Conservation (phyloP, 2,329 filamentous ascomycete genomes). For the Immersiporthe knoxdaviesiana region DNA sequence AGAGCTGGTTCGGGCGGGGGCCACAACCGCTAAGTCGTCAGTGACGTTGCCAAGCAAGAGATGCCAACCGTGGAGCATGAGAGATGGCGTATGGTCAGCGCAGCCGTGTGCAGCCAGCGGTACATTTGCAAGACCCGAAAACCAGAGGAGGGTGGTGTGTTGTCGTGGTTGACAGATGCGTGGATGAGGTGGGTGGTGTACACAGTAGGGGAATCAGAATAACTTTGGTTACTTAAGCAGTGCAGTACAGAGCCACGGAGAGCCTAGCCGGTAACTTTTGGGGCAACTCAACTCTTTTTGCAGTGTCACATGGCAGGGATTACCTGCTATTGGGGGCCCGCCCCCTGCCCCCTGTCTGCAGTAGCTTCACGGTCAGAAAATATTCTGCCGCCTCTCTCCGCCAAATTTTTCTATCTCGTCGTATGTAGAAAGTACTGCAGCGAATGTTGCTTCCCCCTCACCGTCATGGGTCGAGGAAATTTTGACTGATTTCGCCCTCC, state of each 20-base stretch:
- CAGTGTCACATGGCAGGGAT: neutral
- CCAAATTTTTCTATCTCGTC: constrained; percentile 23
- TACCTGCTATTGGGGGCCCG: neutral
- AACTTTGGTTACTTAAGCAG: neutral
- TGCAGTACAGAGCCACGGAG: neutral
- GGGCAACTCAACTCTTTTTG: neutral
- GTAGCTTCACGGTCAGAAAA: neutral
- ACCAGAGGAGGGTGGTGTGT: neutral
- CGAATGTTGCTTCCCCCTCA: neutral
- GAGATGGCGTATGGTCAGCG: neutral
- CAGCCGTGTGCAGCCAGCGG: neutral
- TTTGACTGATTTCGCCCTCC: constrained; percentile 11
- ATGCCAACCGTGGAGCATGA: neutral
- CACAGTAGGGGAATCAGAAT: neutral
- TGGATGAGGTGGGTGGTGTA: neutral
- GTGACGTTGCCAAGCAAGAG: neutral
- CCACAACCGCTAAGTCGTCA: neutral
- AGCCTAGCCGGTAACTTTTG: neutral
- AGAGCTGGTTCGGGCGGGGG: neutral
- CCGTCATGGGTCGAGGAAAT: constrained; percentile 17
- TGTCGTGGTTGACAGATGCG: neutral
- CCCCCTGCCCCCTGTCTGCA: neutral
- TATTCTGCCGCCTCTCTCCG: constrained; percentile 20
- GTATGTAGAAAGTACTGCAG: neutral
- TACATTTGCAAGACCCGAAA: neutral